Evolutionary conservation across 495 filamentous ascomycete genomes (phyloP).

Genomic region (Aspergillus diversus): DNA sequence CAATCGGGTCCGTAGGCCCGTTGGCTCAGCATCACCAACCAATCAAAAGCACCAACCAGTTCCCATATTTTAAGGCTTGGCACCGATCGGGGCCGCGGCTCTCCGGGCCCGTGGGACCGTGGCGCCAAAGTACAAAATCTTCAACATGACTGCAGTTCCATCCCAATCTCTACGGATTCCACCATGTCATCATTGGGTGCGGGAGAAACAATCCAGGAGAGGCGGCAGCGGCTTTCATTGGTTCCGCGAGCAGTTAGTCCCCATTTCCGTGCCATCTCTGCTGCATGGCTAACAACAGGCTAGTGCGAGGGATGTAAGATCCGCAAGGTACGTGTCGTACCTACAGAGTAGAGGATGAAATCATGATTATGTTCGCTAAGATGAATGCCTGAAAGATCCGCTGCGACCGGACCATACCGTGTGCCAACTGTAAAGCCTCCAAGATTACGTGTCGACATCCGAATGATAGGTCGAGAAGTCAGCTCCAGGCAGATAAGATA

Average conservation of each 20-base stretch:
- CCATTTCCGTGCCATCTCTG: neutral
- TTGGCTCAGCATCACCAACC: no score
- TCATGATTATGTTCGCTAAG: conserved; percentile 1
- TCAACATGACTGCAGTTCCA: neutral
- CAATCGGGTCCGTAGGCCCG: neutral
- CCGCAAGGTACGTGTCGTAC: conserved; percentile 5
- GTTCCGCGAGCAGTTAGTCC: conserved; percentile 10
- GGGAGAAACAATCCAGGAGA: conserved; percentile 15
- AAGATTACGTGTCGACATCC: conserved; percentile 16
- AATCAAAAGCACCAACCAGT: no score
- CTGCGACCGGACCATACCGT: conserved; percentile 16
- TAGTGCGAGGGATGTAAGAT: conserved; percentile 19
- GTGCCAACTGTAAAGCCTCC: conserved; percentile 9
- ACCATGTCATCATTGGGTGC: neutral
- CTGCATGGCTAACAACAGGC: no score
- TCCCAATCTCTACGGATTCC: neutral
- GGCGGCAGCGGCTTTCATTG: conserved; percentile 4
- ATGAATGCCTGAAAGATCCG: conserved; percentile 1
- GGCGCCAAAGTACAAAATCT: neutral
- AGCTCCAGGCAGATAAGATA: conserved; percentile 8
- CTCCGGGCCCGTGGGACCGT: conserved; percentile 1
- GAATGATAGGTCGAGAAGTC: conserved; percentile 9
- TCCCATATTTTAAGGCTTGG: no score
- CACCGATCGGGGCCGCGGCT: neutral
- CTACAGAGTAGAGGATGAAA: neutral